phyloP scores from a whole-genome alignment of 2,329 filamentous ascomycete species.

The Pseudogymnoascus sp. region DNA sequence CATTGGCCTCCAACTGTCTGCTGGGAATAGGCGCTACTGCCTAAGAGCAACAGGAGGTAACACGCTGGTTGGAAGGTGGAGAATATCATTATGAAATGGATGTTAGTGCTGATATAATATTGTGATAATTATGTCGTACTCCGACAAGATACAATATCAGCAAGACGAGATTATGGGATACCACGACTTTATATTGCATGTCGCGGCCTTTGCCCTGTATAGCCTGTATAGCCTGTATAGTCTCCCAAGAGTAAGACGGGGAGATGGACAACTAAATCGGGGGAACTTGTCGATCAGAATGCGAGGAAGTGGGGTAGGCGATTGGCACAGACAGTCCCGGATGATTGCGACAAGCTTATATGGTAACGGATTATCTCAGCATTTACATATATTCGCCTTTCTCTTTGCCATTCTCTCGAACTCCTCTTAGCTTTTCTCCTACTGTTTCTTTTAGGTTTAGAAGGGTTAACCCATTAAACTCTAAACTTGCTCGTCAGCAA shows the following conservation, averaged over 20 bases:
- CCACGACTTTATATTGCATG: not conserved
- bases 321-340: not conserved
- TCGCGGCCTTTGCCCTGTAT: not conserved
- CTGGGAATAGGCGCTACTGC: not conserved
- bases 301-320: not conserved
- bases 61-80: not conserved
- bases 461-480: no score
- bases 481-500: no score
- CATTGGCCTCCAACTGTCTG: not conserved
- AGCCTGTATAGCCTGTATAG: not conserved
- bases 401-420: not conserved
- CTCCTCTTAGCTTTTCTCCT: not conserved
- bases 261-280: not conserved
- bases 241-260: not conserved
- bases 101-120: not conserved
- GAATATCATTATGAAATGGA: not conserved
- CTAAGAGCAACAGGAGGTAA: not conserved
- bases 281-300: not conserved
- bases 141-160: not conserved
- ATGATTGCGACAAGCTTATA: not conserved
- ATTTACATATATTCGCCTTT: not conserved
- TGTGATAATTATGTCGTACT: not conserved
- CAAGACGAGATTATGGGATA: not conserved
- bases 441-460: no score
- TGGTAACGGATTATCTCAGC: not conserved